These are phyloP conservation scores for Phoma sp. DNA, from an alignment of 2,329 filamentous ascomycete species.

Conservation along the genomic window DNA sequence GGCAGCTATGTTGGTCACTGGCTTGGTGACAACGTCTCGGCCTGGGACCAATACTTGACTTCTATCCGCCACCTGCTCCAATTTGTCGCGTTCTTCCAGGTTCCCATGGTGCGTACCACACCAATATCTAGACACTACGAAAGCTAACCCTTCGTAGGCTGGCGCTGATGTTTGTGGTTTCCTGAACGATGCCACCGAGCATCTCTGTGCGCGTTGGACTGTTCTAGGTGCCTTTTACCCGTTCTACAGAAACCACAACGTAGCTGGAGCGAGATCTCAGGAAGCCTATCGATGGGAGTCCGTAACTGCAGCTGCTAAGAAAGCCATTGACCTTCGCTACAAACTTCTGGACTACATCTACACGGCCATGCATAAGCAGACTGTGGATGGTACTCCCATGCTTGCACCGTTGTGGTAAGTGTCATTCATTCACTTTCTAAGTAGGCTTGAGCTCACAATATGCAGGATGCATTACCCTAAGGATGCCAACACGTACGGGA, in stretches of 20 bases:
- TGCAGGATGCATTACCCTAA: conserved; percentile 67
- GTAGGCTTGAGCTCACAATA: not conserved
- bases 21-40: conserved; percentile 62
- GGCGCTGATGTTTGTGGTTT: conserved; percentile 78
- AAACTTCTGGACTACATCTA: conserved; percentile 82
- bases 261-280: conserved; percentile 64
- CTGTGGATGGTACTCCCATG: conserved; percentile 67
- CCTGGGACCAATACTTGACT: conserved; percentile 54
- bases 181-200: conserved; percentile 68
- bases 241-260: conserved; percentile 78
- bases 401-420: conserved; percentile 75
- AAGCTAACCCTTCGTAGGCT: conserved; percentile 16
- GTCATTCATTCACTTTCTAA: too few relatives aligned
- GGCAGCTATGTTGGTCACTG: conserved; percentile 67
- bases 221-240: conserved; percentile 74
- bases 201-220: conserved; percentile 76
- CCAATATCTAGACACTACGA: not conserved
- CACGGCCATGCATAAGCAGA: conserved; percentile 70
- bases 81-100: conserved; percentile 55
- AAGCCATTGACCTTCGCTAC: conserved; percentile 75
- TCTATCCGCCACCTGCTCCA: conserved; percentile 53
- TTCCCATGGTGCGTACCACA: conserved; percentile 49
- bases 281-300: conserved; percentile 67
- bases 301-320: conserved; percentile 70
- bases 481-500: conserved; percentile 58